Conservation (phyloP, 2,329 filamentous ascomycete species). For the Colletotrichum brevisporum region DNA sequence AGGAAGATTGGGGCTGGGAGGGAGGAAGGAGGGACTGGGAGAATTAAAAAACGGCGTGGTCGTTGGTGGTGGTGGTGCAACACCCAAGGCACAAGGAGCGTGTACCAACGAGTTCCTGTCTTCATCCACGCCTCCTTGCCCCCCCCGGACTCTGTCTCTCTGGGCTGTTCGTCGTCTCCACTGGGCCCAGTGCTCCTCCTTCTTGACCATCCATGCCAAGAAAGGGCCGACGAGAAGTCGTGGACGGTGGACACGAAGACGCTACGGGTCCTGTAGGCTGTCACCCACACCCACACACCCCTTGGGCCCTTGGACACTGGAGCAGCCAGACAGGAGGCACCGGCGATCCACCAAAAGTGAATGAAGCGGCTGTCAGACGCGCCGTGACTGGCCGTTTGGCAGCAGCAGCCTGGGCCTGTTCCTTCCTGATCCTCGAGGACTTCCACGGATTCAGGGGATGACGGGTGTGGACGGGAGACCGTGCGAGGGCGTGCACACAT, state of each 20-base stretch:
- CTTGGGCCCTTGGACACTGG: too few species aligned
- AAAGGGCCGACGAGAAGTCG: slow-evolving; percentile 39
- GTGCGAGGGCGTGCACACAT: slow-evolving; percentile 27
- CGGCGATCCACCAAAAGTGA: slow-evolving; percentile 17
- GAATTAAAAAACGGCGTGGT: slow-evolving; percentile 39
- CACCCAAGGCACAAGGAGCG: background rate
- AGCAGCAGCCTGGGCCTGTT: slow-evolving; percentile 20
- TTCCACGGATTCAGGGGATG: slow-evolving; percentile 26
- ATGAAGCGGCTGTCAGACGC: slow-evolving; percentile 29
- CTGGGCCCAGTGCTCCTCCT: slow-evolving; percentile 15
- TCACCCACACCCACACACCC: background rate
- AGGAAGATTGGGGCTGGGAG: slow-evolving; percentile 14
- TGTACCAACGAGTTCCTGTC: slow-evolving; percentile 12
- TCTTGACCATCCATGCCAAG: slow-evolving; percentile 35
- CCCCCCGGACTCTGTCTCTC: slow-evolving; percentile 18
- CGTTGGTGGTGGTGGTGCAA: slow-evolving; percentile 35
- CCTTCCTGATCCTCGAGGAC: slow-evolving; percentile 2
- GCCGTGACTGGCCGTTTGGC: slow-evolving; percentile 21
- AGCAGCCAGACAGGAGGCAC: slow-evolving; percentile 9
- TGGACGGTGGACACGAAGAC: slow-evolving; percentile 26
- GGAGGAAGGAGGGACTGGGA: slow-evolving; percentile 36
- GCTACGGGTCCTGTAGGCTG: background rate
- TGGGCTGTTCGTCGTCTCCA: background rate
- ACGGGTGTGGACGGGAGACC: slow-evolving; percentile 17
- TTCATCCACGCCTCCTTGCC: background rate